A percentile compares a stretch with the other conserved stretches of the same genome.
Conservation (phyloP, 306 rosid genomes). For the Gynostemma pentaphyllum region DNA sequence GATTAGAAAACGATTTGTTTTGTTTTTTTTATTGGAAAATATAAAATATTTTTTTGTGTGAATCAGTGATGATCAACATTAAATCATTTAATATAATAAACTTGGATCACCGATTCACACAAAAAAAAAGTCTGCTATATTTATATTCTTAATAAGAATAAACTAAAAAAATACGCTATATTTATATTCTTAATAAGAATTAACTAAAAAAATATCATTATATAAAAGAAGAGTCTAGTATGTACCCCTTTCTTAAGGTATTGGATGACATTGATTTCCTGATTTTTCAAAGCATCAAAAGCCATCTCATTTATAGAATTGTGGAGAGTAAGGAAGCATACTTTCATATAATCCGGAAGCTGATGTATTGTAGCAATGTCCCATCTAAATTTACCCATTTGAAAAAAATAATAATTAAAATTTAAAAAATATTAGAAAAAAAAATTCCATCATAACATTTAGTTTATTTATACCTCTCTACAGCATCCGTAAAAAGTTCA, state of each 20-base stretch:
- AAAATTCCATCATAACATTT: background rate
- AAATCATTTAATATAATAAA: too few relatives aligned
- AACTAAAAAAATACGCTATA: too few relatives aligned
- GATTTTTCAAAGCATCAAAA: background rate
- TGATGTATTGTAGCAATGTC: slow-evolving; percentile 4
- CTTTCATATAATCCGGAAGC: slow-evolving; percentile 12
- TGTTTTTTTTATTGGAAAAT: too few relatives aligned
- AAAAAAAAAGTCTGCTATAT: too few relatives aligned
- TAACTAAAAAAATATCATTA: too few relatives aligned
- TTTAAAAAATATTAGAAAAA: background rate
- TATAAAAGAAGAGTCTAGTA: background rate
- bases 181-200: too few relatives aligned
- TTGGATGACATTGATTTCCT: background rate
- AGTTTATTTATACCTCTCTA: background rate
- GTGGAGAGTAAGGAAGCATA: slow-evolving; percentile 7
- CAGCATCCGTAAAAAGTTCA: background rate
- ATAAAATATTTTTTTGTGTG: too few relatives aligned
- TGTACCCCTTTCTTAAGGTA: slow-evolving; percentile 4
- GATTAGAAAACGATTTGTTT: too few relatives aligned
- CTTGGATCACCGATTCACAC: too few relatives aligned
- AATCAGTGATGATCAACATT: too few relatives aligned
- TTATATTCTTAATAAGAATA: too few relatives aligned
- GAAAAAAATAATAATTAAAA: background rate
- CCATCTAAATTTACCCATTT: slow-evolving; percentile 1
- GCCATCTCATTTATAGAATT: slow-evolving; percentile 7